Percentiles rank a stretch among this genome's conserved stretches.
These are phyloP conservation scores for Wickerhamomyces silvicola DNA, from an alignment of 805 yeast species.

Conservation along the genomic window DNA sequence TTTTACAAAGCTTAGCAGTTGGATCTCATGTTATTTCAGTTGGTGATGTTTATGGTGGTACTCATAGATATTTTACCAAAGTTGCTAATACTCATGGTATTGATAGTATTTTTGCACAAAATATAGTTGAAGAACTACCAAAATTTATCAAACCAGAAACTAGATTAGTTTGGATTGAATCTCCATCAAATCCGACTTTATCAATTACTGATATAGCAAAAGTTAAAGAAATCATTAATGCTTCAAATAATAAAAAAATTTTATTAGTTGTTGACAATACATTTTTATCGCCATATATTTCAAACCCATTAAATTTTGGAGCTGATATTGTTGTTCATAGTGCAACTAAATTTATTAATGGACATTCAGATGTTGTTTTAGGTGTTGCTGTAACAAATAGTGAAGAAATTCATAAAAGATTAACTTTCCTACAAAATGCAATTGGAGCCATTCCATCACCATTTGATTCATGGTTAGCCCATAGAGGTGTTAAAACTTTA, in stretches of 20 bases:
- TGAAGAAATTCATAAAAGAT: constrained; percentile 51
- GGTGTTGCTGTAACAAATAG: constrained; percentile 74
- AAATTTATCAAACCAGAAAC: constrained; percentile 54
- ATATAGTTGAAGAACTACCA: constrained; percentile 55
- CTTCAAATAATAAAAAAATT: constrained; percentile 43
- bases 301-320: constrained; percentile 76
- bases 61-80: constrained; percentile 83
- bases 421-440: constrained; percentile 80
- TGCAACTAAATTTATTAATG: constrained; percentile 85
- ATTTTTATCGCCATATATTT: constrained; percentile 79
- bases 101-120: constrained; percentile 57
- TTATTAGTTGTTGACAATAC: constrained; percentile 81
- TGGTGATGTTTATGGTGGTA: constrained; percentile 89
- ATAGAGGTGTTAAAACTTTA: constrained; percentile 83
- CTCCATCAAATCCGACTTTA: constrained; percentile 86
- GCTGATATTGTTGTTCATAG: constrained; percentile 87
- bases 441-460: constrained; percentile 87
- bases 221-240: constrained; percentile 50
- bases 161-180: constrained; percentile 77
- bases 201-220: constrained; percentile 66
- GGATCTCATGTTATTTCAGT: constrained; percentile 72
- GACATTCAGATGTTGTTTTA: constrained; percentile 87
- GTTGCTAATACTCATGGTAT: constrained; percentile 80
- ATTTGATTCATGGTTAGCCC: constrained; percentile 89
- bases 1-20: constrained; percentile 65